These are phyloP conservation scores for Candida montana DNA, from an alignment of 805 yeast species.

Conservation along the genomic window DNA sequence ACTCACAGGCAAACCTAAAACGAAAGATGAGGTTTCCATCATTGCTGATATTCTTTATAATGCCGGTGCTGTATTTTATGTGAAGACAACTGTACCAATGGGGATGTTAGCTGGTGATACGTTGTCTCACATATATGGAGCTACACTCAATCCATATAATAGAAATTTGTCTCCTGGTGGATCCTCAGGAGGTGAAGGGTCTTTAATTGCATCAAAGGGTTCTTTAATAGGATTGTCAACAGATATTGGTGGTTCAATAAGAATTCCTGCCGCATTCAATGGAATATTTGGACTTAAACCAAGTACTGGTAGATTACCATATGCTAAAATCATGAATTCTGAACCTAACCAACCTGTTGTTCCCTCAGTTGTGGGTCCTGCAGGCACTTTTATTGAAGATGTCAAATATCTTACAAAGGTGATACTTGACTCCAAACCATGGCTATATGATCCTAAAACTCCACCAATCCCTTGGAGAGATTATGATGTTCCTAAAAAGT, in stretches of 20 bases:
- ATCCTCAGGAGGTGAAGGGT: slow-evolving; percentile 68
- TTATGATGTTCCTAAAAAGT: slow-evolving; percentile 23
- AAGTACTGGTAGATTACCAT: slow-evolving; percentile 43
- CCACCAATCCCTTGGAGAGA: slow-evolving; percentile 47
- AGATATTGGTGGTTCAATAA: slow-evolving; percentile 67
- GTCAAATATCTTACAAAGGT: slow-evolving; percentile 59
- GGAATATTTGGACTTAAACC: slow-evolving; percentile 62
- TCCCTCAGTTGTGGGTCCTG: slow-evolving; percentile 63
- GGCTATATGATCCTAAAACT: slow-evolving; percentile 47
- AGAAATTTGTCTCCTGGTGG: slow-evolving; percentile 62
- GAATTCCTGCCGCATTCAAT: slow-evolving; percentile 62
- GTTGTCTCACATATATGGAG: slow-evolving; percentile 51
- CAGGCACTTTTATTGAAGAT: slow-evolving; percentile 58
- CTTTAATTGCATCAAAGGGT: slow-evolving; percentile 51
- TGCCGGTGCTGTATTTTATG: slow-evolving; percentile 48
- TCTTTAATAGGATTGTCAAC: slow-evolving; percentile 62
- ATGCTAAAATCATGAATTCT: slow-evolving; percentile 23
- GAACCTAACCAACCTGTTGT: slow-evolving; percentile 34
- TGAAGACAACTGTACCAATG: slow-evolving; percentile 65
- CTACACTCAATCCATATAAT: slow-evolving; percentile 53
- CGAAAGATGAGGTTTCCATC: slow-evolving; percentile 35
- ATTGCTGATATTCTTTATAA: slow-evolving; percentile 35
- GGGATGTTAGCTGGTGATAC: slow-evolving; percentile 65
- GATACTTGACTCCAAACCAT: slow-evolving; percentile 49
- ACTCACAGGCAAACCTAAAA: slow-evolving; percentile 12